These are phyloP conservation scores for Suillus sp. DNA, from an alignment of 768 basidiomycete species.

Conservation along the genomic window DNA sequence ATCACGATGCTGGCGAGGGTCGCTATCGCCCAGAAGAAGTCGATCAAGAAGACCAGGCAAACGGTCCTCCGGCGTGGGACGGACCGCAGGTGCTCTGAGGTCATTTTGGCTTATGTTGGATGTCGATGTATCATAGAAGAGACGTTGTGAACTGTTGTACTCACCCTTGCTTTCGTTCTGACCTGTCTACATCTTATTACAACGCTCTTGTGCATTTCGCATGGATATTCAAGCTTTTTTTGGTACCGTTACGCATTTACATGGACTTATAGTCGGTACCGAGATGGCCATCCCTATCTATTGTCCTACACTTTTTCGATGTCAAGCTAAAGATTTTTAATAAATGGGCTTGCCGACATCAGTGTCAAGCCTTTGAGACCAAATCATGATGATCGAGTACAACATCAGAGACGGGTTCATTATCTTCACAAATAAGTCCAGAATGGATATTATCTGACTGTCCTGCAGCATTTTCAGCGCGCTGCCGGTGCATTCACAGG, in stretches of 20 bases:
- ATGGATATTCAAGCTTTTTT: slow-evolving; percentile 1
- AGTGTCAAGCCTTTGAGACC: neutral
- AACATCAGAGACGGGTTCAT: too few species aligned
- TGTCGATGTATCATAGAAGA: slow-evolving; percentile 19
- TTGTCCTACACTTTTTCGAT: neutral
- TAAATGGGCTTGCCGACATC: neutral
- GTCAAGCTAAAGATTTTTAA: neutral
- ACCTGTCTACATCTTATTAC: slow-evolving; percentile 5
- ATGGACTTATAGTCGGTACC: slow-evolving; percentile 5
- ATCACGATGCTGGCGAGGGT: slow-evolving; percentile 12
- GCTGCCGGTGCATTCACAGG: too few species aligned
- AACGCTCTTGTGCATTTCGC: slow-evolving; percentile 1
- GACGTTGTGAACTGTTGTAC: slow-evolving; percentile 15
- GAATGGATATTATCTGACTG: too few species aligned
- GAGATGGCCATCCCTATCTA: slow-evolving; percentile 4
- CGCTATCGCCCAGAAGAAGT: slow-evolving; percentile 16
- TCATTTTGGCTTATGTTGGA: slow-evolving; percentile 8
- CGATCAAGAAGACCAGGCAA: slow-evolving; percentile 8
- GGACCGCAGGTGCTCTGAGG: slow-evolving; percentile 28
- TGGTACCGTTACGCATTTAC: slow-evolving; percentile 6
- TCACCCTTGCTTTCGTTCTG: slow-evolving; percentile 11
- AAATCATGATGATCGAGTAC: neutral
- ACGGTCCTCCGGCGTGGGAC: slow-evolving; percentile 16
- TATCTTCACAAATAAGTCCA: too few species aligned
- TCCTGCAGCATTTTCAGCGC: too few species aligned